Conservation (phyloP, 371 early-diverging fungal species). For the Neoconidiobolus thromboides region DNA sequence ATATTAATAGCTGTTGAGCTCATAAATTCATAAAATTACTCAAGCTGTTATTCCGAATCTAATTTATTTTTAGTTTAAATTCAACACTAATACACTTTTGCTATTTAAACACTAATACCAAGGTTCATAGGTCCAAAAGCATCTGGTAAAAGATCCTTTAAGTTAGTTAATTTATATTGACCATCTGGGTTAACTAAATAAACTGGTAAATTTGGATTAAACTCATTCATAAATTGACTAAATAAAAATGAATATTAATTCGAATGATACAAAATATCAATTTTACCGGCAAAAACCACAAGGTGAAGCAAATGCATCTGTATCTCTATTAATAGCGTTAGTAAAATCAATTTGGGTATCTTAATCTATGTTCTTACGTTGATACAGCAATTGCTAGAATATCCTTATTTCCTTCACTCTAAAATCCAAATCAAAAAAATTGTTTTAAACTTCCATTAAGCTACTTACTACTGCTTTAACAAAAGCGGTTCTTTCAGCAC, state of each 20-base stretch:
- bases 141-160: conserved; percentile 5
- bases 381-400: conserved; percentile 8
- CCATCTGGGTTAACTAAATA: conserved; percentile 5
- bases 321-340: neutral
- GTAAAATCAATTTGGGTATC: neutral
- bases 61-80: no score
- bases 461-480: conserved; percentile 55
- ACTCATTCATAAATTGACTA: conserved; percentile 9
- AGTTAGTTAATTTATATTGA: neutral
- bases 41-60: no score
- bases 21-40: no score
- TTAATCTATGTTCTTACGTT: conserved; percentile 3
- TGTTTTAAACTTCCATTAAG: neutral
- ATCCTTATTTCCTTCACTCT: conserved; percentile 7
- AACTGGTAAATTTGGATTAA: neutral
- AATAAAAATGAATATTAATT: neutral
- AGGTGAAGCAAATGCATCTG: neutral
- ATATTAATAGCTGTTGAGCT: no score
- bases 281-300: conserved; percentile 8
- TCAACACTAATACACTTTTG: no score
- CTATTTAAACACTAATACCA: no score
- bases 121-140: conserved; percentile 5
- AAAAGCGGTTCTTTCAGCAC: conserved; percentile 70
- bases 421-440: neutral
- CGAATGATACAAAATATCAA: neutral